A percentile compares a stretch with the other conserved stretches of the same genome.
Evolutionary conservation across 306 rosid species (phyloP).

Genomic region (Dryas alaskensis): DNA sequence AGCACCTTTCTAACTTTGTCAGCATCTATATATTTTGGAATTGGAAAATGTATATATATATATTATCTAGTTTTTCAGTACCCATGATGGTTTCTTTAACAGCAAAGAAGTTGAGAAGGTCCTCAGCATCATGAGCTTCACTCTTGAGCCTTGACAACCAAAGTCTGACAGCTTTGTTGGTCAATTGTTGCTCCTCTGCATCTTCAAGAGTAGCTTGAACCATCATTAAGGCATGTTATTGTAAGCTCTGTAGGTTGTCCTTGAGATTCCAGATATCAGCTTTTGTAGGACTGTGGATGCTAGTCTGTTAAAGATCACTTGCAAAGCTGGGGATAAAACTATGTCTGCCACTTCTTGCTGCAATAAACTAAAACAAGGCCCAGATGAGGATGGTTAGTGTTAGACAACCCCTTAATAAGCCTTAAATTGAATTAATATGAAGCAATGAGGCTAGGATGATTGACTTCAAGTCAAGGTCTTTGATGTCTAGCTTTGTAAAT

Average conservation of each 20-base stretch:
- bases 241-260: not conserved
- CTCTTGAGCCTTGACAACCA: constrained; percentile 10
- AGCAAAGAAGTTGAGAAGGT: not conserved
- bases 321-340: constrained; percentile 14
- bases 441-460: too few relatives aligned
- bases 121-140: not conserved
- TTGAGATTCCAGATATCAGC: constrained; percentile 1
- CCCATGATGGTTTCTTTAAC: not conserved
- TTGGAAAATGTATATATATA: too few relatives aligned
- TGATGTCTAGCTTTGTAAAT: too few relatives aligned
- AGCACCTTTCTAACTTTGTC: not conserved
- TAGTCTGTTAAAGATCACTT: constrained; percentile 14
- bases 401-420: too few relatives aligned
- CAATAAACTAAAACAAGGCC: not conserved
- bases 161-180: not conserved
- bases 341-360: not conserved
- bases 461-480: too few relatives aligned
- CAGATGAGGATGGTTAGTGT: not conserved
- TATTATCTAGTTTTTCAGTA: too few relatives aligned
- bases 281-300: constrained; percentile 9
- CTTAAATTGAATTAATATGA: too few relatives aligned
- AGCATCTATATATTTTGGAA: not conserved
- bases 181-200: constrained; percentile 15
- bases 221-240: not conserved
- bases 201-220: constrained; percentile 20